A percentile compares a stretch with the other conserved stretches of the same genome.
phyloP scores from a whole-genome alignment of 306 rosid genomes.

The Trichosanthes cucumerina region DNA sequence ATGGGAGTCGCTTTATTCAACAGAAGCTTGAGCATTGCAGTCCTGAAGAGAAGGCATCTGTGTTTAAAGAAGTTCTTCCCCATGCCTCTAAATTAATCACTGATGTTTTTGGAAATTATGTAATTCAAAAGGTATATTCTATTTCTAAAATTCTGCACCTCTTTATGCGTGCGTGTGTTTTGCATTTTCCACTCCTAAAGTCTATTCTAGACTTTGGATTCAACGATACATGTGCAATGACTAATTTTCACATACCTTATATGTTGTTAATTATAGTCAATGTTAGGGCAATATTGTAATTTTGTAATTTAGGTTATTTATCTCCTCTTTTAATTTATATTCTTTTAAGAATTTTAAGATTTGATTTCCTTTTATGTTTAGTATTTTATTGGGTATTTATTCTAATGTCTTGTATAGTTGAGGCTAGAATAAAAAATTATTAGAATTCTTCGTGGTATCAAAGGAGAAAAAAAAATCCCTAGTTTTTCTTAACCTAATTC shows the following conservation, averaged over 20 bases:
- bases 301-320: no score
- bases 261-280: no score
- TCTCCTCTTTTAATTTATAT: no score
- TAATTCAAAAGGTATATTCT: conserved; percentile 50
- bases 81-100: conserved; percentile 41
- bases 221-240: not conserved
- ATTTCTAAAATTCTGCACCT: not conserved
- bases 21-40: conserved; percentile 54
- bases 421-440: no score
- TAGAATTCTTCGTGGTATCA: no score
- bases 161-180: not conserved
- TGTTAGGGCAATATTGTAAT: no score
- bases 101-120: conserved; percentile 66
- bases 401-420: no score
- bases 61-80: conserved; percentile 57
- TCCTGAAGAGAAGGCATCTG: conserved; percentile 43
- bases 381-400: no score
- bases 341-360: no score
- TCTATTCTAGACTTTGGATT: conserved; percentile 2
- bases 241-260: conserved; percentile 1
- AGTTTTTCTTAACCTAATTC: no score
- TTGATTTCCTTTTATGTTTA: no score
- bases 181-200: not conserved
- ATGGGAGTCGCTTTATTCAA: conserved; percentile 76
- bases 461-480: no score